These are phyloP conservation scores for Gaultheria prostrata DNA, from an alignment of 148 eudicot genomes.

Conservation along the genomic window DNA sequence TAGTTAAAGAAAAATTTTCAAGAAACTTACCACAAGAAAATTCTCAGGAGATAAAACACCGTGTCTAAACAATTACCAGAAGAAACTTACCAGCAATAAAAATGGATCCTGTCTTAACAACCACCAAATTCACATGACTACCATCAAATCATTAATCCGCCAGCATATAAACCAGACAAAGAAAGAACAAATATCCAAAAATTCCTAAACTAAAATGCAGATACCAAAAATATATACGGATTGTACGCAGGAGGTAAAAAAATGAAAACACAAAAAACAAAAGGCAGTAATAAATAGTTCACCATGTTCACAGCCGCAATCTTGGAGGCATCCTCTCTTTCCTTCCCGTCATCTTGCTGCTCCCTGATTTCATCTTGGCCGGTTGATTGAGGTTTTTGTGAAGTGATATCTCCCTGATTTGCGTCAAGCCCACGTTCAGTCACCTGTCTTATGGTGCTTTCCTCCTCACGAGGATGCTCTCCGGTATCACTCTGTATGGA, in stretches of 20 bases:
- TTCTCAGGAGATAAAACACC: not conserved
- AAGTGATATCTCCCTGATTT: not conserved
- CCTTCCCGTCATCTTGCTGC: not conserved
- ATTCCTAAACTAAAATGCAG: not conserved
- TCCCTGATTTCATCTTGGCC: constrained; percentile 14
- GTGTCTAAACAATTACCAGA: not conserved
- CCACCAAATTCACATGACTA: not conserved
- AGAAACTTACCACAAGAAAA: too few species aligned
- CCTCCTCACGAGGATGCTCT: constrained; percentile 16
- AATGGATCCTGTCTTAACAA: not conserved
- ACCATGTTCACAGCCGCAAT: constrained; percentile 15
- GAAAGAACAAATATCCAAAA: not conserved
- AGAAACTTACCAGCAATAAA: not conserved
- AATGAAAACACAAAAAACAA: not conserved
- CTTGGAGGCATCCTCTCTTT: constrained; percentile 7
- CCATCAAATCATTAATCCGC: not conserved
- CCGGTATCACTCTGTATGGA: not conserved
- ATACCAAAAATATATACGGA: not conserved
- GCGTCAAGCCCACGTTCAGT: constrained; percentile 27
- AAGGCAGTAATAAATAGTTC: not conserved
- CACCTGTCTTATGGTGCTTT: constrained; percentile 55
- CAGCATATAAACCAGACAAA: not conserved
- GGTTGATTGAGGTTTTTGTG: constrained; percentile 14
- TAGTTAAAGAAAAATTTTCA: not conserved
- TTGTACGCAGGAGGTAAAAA: not conserved